These are phyloP conservation scores for Phalaenopsis equestris DNA, from an alignment of 106 monocot genomes.

Conservation along the genomic window DNA sequence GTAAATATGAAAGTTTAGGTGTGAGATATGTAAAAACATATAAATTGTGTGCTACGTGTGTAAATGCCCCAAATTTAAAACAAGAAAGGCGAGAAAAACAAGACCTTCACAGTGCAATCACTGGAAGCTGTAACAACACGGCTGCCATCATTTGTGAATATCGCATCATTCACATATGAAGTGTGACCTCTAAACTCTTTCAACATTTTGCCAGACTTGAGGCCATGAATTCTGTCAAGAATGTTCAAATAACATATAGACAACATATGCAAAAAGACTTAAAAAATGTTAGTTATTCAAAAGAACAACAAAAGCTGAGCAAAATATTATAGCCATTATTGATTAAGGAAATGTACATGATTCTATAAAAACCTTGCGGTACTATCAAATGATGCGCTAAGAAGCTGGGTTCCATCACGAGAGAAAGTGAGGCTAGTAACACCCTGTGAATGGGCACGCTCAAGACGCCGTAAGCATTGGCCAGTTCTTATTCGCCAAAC, in stretches of 20 bases:
- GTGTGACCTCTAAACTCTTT: conserved; percentile 96
- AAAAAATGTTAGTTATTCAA: neutral
- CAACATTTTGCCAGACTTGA: conserved; percentile 91
- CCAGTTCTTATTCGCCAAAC: conserved; percentile 97
- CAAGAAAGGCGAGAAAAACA: neutral
- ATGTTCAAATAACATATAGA: neutral
- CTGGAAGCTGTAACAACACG: conserved; percentile 93
- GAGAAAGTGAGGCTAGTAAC: conserved; percentile 92
- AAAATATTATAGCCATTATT: neutral
- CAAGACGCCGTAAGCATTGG: conserved; percentile 86
- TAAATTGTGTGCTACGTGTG: no score
- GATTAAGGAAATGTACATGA: neutral
- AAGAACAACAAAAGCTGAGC: neutral
- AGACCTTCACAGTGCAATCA: conserved; percentile 94
- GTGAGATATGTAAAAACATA: no score
- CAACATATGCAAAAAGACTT: neutral
- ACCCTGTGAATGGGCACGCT: conserved; percentile 85
- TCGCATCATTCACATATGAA: conserved; percentile 92
- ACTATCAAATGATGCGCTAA: conserved; percentile 94
- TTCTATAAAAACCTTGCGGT: conserved; percentile 67
- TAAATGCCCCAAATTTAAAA: no score
- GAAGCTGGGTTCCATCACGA: conserved; percentile 85
- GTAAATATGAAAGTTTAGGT: no score
- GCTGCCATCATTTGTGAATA: conserved; percentile 77
- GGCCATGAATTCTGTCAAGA: conserved; percentile 76